phyloP scores from a whole-genome alignment of 208 protist species.

The Acanthamoeba healyi region DNA sequence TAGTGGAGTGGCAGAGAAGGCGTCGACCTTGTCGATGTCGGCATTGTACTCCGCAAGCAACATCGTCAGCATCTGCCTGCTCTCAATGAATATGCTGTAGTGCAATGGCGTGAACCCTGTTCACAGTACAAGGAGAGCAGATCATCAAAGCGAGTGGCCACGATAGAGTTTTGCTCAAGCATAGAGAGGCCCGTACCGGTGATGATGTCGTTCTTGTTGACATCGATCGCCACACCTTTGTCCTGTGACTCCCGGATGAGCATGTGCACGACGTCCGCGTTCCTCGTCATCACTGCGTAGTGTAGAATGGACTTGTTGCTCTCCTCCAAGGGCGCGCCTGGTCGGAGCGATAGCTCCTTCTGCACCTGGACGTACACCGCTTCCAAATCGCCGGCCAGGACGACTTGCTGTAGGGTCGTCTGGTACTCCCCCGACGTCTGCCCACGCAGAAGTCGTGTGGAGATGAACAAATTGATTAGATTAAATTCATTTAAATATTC shows the following conservation, averaged over 20 bases:
- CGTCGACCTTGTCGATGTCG: constrained; percentile 43
- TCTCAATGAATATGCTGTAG: constrained; percentile 62
- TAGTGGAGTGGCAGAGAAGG: constrained; percentile 59
- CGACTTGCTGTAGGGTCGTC: constrained; percentile 67
- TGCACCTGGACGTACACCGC: constrained; percentile 56
- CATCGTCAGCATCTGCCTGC: constrained; percentile 33
- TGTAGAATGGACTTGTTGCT: constrained; percentile 73
- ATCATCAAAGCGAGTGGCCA: neutral
- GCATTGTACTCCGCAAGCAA: constrained; percentile 39
- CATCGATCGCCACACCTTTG: constrained; percentile 10
- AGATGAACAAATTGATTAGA: neutral
- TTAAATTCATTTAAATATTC: neutral
- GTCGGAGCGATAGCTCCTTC: neutral
- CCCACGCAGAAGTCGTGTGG: neutral
- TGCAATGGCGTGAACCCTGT: constrained; percentile 70
- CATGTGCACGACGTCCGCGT: constrained; percentile 12
- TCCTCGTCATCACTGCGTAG: constrained; percentile 68
- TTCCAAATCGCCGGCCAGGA: constrained; percentile 38
- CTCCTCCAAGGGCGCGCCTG: constrained; percentile 15
- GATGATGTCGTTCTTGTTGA: constrained; percentile 74
- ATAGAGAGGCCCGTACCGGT: too few species aligned
- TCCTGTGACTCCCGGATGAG: constrained; percentile 11
- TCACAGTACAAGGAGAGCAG: neutral
- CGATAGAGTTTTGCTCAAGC: neutral
- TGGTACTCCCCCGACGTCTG: constrained; percentile 70